Percentiles rank a stretch among this genome's conserved stretches.
phyloP scores from a whole-genome alignment of 2,329 filamentous ascomycete genomes.

The Fusarium burgessii region DNA sequence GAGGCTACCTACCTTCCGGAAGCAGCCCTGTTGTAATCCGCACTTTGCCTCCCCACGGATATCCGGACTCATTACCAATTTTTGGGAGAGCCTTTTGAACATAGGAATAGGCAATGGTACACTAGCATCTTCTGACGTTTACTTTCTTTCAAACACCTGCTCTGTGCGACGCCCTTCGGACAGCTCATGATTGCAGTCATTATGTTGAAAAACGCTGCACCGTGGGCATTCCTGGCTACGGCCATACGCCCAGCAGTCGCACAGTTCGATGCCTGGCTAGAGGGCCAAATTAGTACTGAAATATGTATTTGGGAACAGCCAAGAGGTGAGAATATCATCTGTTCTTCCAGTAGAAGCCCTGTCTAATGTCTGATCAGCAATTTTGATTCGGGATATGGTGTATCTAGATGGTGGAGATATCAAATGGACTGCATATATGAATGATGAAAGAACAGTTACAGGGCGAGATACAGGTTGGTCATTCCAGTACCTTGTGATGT shows the following conservation, averaged over 20 bases:
- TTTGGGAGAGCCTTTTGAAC: not conserved
- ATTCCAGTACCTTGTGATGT: not conserved
- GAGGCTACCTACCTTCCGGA: slow-evolving; percentile 16
- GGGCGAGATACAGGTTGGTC: slow-evolving; percentile 58
- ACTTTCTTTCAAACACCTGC: slow-evolving; percentile 23
- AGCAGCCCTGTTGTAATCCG: slow-evolving; percentile 2
- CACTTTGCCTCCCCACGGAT: slow-evolving; percentile 9
- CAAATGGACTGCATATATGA: slow-evolving; percentile 63
- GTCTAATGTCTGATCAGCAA: slow-evolving; percentile 57
- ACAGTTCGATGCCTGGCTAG: slow-evolving; percentile 62
- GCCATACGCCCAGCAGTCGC: slow-evolving; percentile 43
- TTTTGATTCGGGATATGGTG: slow-evolving; percentile 69
- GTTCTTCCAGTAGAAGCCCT: not conserved
- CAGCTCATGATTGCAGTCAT: slow-evolving; percentile 25
- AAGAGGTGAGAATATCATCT: slow-evolving; percentile 51
- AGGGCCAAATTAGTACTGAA: slow-evolving; percentile 65
- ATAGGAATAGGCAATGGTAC: slow-evolving; percentile 40
- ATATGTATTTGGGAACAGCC: slow-evolving; percentile 69
- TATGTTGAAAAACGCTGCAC: slow-evolving; percentile 27
- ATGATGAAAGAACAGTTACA: slow-evolving; percentile 55
- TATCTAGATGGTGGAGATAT: slow-evolving; percentile 74
- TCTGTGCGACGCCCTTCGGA: slow-evolving; percentile 16
- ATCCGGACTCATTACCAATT: slow-evolving; percentile 1
- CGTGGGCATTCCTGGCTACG: slow-evolving; percentile 35
- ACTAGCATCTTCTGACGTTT: slow-evolving; percentile 35